Evolutionary conservation across 257 asterid species (phyloP), one percentile per base, ranked within the genome.

Genomic region (Plantago elongata): DNA sequence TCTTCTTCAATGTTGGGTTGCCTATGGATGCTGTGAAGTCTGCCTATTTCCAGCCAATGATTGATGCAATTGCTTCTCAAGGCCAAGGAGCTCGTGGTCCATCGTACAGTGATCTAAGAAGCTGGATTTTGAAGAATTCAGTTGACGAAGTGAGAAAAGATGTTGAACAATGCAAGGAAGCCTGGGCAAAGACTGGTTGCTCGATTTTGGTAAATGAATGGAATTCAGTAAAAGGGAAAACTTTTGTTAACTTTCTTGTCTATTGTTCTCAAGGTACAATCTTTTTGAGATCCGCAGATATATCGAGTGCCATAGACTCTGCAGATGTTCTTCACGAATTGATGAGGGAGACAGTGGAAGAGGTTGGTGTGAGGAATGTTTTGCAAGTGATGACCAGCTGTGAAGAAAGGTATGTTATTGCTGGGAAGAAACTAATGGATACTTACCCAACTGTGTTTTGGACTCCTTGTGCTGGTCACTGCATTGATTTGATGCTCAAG

Each of bases 391-490:
- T 93, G 40, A 89, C 96, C 15, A 78, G 80, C 52, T 61, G 77
- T 56, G 97, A 89, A 12, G 94, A 89, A 59, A 84, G 83, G 17
- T 93, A 89, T 63, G 66, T 79, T 43, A 65, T 72, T 48, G 95
- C 96, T 29, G 96, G 97, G 62, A 85, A 81, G 73, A 80, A 84
- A 70, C 74, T 93, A 17, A 66, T 81, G 0, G 91, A 89, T 59
- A 69, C 85, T 63, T 85, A 82, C 60, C 97, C 97, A 12, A 74
- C 95, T 38, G 61, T 92, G 29, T 89, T 83, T 72, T 93, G 95
- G 95, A 81, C 87, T 15, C 99, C 99, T 11, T 93, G 97, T 77
- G 95, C 95, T 49, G 84, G 84, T 45, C 82, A 56, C 12, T 83
- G 94, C 71, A 70, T 93, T 51, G 92, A 85, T 75, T 77, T 75